A percentile compares a stretch with the other conserved stretches of the same genome.
These are phyloP conservation scores for Clarkia xantiana DNA, from an alignment of 345 rosid genomes.

Conservation along the genomic window DNA sequence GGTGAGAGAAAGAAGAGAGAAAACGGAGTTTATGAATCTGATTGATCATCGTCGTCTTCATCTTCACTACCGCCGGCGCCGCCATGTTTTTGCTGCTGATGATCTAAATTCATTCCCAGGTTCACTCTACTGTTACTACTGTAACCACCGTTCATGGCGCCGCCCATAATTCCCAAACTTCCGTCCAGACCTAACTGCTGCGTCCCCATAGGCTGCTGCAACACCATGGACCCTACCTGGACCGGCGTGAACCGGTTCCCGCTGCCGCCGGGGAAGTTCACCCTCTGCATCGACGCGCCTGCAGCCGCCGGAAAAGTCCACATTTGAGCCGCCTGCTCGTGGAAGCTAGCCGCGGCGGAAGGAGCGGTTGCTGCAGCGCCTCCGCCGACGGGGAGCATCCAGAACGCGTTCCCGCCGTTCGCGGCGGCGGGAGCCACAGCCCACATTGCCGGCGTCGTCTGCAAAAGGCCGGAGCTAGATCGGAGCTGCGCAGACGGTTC, in stretches of 20 bases:
- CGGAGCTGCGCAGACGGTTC: slow-evolving; percentile 25
- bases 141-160: slow-evolving; percentile 13
- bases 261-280: slow-evolving; percentile 46
- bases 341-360: slow-evolving; percentile 10
- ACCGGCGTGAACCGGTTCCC: slow-evolving; percentile 39
- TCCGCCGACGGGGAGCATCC: slow-evolving; percentile 63
- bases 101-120: slow-evolving; percentile 51
- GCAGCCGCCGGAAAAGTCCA: slow-evolving; percentile 49
- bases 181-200: slow-evolving; percentile 56
- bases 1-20: not conserved
- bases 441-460: slow-evolving; percentile 55
- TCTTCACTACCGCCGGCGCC: slow-evolving; percentile 4
- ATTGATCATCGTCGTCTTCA: slow-evolving; percentile 6
- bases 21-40: slow-evolving; percentile 5
- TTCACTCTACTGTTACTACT: slow-evolving; percentile 20
- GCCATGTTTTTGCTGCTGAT: slow-evolving; percentile 23
- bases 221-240: slow-evolving; percentile 55
- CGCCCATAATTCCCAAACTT: slow-evolving; percentile 34
- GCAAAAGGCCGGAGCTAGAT: slow-evolving; percentile 17
- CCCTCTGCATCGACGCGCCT: slow-evolving; percentile 31
- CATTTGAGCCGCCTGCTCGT: slow-evolving; percentile 33
- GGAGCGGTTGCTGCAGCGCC: slow-evolving; percentile 15
- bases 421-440: slow-evolving; percentile 41
- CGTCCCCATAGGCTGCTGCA: slow-evolving; percentile 43
- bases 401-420: slow-evolving; percentile 55